Percentiles rank a stretch among this genome's conserved stretches.
phyloP scores from a whole-genome alignment of 441 rosid genomes.

The Codiaeum variegatum region DNA sequence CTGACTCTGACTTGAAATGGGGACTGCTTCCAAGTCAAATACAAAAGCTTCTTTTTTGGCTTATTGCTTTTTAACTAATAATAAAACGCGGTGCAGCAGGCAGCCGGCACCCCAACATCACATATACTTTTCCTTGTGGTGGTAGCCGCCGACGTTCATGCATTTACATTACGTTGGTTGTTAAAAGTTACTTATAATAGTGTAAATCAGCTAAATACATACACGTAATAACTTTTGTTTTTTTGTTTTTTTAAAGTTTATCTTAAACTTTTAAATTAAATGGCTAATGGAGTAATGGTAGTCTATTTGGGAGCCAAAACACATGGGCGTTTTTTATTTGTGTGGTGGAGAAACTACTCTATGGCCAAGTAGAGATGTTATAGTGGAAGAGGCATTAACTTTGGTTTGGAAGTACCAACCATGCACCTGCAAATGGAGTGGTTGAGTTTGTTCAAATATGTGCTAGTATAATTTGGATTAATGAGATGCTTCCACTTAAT shows the following conservation, averaged over 20 bases:
- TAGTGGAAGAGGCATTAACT: constrained; percentile 12
- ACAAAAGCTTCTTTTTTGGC: background rate
- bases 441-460: constrained; percentile 13
- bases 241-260: too few species aligned
- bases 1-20: background rate
- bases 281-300: background rate
- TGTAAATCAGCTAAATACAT: too few species aligned
- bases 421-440: constrained; percentile 11
- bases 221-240: background rate
- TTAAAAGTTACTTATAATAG: too few species aligned
- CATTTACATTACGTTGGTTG: background rate
- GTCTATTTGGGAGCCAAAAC: constrained; percentile 8
- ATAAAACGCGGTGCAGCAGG: constrained; percentile 24
- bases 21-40: constrained; percentile 24
- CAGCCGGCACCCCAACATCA: constrained; percentile 18
- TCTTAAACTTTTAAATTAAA: too few species aligned
- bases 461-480: background rate
- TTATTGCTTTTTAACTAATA: background rate
- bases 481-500: background rate
- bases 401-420: background rate
- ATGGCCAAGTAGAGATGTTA: constrained; percentile 10
- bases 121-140: constrained; percentile 2
- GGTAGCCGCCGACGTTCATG: constrained; percentile 11
- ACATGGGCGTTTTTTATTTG: constrained; percentile 3
- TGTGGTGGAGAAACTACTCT: constrained; percentile 2